Evolutionary conservation across 108 stramenopile genomes (phyloP), one percentile per base, ranked within the genome.

Genomic region (Parmales sp.): DNA sequence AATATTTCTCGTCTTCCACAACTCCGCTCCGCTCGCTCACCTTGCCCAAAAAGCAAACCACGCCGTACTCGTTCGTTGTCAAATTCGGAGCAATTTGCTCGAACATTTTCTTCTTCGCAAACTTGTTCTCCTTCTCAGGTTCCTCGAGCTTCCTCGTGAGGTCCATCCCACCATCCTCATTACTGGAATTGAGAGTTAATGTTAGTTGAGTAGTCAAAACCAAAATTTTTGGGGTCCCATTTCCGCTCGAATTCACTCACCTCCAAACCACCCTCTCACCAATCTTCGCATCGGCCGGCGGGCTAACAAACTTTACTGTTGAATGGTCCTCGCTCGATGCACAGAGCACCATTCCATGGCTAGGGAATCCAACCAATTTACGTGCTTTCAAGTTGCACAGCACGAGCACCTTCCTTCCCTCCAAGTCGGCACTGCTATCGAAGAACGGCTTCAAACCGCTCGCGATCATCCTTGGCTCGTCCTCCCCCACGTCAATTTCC

Each of bases 271-370:
- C 80, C 36, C 96, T 79, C 39, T 96, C 96, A 11, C 98, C 98
- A 34, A 95, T 68, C 72, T 86, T 80, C 41, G 96, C 94, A 29
- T 87, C 94, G 19, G 85, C 82, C 0, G 98, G 98, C 29, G 93
- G 91, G 66, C 85, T 90, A 0, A 98, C 83, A 60, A 98, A 74
- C 72, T 88, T 85, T 18, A 99, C 92, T 34, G 75, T 88, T 13
- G 85, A 80, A 63, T 94, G 91, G 48, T 94, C 98, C 38, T 69
- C 81, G 60, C 90, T 93, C 44, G 84, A 87, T 6, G 97, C 95
- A 72, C 95, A 96, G 9, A 99, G 80, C 26, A 98, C 96, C 99
- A 99, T 99, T 26, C 99, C 97, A 50, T 96, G 91, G 63, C 88
- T 90, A 7, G 85, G 84, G 71, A 98, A 97, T 44, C 95, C 96